These are phyloP conservation scores for Linum trigynum DNA, from an alignment of 345 rosid genomes.

Conservation along the genomic window DNA sequence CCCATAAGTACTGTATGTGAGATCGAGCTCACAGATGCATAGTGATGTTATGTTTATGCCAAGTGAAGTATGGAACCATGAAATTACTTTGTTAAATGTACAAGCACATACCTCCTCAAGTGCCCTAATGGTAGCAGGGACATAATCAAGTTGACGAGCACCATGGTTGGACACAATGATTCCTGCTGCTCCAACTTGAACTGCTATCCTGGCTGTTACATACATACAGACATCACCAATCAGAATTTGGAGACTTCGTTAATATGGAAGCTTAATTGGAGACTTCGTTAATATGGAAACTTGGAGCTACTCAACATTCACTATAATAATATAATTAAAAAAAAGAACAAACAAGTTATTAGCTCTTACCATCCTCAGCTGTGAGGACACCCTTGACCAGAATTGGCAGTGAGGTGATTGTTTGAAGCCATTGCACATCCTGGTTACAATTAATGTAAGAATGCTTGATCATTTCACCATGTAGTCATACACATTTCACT, in stretches of 20 bases:
- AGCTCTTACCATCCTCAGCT: slow-evolving; percentile 70
- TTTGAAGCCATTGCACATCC: slow-evolving; percentile 90
- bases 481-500: too few species aligned
- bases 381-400: slow-evolving; percentile 88
- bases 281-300: too few species aligned
- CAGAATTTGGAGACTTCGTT: too few species aligned
- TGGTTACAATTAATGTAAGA: slow-evolving; percentile 17
- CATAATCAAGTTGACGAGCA: slow-evolving; percentile 91
- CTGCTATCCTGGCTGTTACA: slow-evolving; percentile 52
- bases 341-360: neutral
- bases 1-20: too few species aligned
- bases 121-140: slow-evolving; percentile 77
- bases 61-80: too few species aligned
- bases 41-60: too few species aligned
- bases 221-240: neutral
- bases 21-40: too few species aligned
- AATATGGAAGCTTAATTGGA: too few species aligned
- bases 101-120: slow-evolving; percentile 53
- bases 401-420: slow-evolving; percentile 85
- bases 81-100: too few species aligned
- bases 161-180: slow-evolving; percentile 93
- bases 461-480: neutral
- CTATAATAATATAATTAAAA: too few species aligned
- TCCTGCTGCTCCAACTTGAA: slow-evolving; percentile 77
- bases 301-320: too few species aligned